These are phyloP conservation scores for Xylaria sp. DNA, from an alignment of 2,329 filamentous ascomycete species.

Conservation along the genomic window DNA sequence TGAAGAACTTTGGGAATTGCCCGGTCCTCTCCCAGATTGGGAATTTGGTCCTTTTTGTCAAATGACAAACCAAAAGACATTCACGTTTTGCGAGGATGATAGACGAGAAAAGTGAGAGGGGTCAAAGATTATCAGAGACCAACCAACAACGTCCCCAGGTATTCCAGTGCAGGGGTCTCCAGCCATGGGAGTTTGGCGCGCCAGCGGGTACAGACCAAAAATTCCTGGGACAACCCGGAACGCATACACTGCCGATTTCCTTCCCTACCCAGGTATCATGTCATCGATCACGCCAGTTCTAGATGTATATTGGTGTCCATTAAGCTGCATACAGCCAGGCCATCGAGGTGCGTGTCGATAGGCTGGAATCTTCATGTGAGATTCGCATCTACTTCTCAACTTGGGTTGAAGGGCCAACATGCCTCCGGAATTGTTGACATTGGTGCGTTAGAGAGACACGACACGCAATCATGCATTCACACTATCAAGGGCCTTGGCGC, in stretches of 20 bases:
- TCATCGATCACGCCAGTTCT: constrained; percentile 28
- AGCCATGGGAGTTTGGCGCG: constrained; percentile 21
- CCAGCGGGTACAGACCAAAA: constrained; percentile 21
- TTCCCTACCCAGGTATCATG: constrained; percentile 29
- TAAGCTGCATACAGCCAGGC: constrained; percentile 33
- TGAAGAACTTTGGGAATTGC: constrained; percentile 18
- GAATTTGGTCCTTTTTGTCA: constrained; percentile 31
- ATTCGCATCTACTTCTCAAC: constrained; percentile 30
- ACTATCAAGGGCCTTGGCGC: constrained; percentile 35
- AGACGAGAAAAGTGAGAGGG: constrained; percentile 29
- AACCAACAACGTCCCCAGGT: constrained; percentile 27
- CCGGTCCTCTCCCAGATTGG: neutral
- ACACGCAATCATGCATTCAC: constrained; percentile 39
- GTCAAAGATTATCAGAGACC: constrained; percentile 31
- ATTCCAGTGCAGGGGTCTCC: constrained; percentile 35
- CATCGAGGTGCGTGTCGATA: constrained; percentile 28
- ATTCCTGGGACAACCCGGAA: constrained; percentile 18
- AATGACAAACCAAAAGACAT: constrained; percentile 22
- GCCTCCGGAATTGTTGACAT: constrained; percentile 23
- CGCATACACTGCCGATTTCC: constrained; percentile 29
- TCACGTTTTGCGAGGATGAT: constrained; percentile 26
- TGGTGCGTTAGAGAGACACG: constrained; percentile 23
- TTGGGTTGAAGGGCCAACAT: constrained; percentile 25
- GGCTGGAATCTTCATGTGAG: constrained; percentile 31
- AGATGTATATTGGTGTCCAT: constrained; percentile 29